phyloP scores from a whole-genome alignment of 441 rosid genomes.

The Populus hybrid region DNA sequence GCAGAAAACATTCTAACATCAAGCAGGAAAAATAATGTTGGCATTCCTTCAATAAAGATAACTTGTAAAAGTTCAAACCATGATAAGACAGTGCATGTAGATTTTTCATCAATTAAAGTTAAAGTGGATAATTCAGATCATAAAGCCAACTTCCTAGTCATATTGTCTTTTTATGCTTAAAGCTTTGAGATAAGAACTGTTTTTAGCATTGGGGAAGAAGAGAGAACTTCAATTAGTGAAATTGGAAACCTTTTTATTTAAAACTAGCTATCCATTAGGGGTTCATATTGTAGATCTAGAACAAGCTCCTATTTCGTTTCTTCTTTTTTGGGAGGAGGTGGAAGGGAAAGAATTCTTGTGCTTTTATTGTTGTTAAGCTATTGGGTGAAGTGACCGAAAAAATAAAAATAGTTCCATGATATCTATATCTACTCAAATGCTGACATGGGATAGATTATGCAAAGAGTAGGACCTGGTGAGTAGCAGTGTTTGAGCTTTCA shows the following conservation, averaged over 20 bases:
- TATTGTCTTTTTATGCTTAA: background rate
- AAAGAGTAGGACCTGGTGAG: slow-evolving; percentile 39
- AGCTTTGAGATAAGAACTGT: background rate
- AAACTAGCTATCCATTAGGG: background rate
- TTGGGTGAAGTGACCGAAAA: background rate
- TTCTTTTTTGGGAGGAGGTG: background rate
- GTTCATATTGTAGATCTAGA: background rate
- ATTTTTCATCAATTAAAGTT: background rate
- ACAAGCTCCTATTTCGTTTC: background rate
- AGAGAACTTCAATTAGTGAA: background rate
- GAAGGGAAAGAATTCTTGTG: background rate
- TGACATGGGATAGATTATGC: background rate
- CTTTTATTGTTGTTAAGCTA: background rate
- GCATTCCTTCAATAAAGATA: too few species aligned
- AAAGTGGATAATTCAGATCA: background rate
- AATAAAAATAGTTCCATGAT: background rate
- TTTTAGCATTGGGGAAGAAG: background rate
- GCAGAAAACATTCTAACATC: background rate
- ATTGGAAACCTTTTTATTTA: background rate
- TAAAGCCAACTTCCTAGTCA: background rate
- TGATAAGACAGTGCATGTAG: background rate
- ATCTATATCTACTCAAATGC: background rate
- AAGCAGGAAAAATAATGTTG: background rate
- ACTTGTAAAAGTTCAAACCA: too few species aligned
- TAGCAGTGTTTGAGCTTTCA: slow-evolving; percentile 46